Evolutionary conservation across 352 stramenopile species (phyloP).

Genomic region (Globisporangium splendens): DNA sequence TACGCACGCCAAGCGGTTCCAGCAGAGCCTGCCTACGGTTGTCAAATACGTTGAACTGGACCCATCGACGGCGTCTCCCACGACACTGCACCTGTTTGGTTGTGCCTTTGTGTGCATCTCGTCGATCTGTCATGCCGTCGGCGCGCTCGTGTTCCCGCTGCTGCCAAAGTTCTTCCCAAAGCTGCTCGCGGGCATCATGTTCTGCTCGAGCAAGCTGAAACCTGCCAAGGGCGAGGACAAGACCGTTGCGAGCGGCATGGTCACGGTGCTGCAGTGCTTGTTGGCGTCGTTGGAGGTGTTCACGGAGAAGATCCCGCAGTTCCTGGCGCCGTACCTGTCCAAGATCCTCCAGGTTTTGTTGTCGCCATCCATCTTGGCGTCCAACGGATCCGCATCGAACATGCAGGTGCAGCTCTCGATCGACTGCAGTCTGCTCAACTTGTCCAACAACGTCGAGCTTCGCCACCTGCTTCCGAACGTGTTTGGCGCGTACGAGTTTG

Average conservation of each 20-base stretch:
- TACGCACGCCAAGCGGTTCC: slow-evolving; percentile 70
- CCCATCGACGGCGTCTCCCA: slow-evolving; percentile 38
- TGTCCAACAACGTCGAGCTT: slow-evolving; percentile 70
- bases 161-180: slow-evolving; percentile 81
- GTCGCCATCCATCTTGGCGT: slow-evolving; percentile 41
- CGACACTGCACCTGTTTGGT: slow-evolving; percentile 68
- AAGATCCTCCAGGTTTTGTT: slow-evolving; percentile 60
- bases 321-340: slow-evolving; percentile 73
- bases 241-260: slow-evolving; percentile 19
- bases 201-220: slow-evolving; percentile 31
- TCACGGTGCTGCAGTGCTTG: slow-evolving; percentile 72
- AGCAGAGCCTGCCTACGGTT: slow-evolving; percentile 65
- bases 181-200: slow-evolving; percentile 59
- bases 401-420: slow-evolving; percentile 47
- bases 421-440: slow-evolving; percentile 59
- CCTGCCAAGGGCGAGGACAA: slow-evolving; percentile 21
- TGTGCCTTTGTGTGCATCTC: slow-evolving; percentile 81
- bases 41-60: slow-evolving; percentile 72
- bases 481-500: slow-evolving; percentile 66
- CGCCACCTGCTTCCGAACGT: slow-evolving; percentile 71
- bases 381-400: slow-evolving; percentile 14
- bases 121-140: slow-evolving; percentile 66
- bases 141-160: slow-evolving; percentile 73
- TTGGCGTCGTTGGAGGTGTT: slow-evolving; percentile 76
- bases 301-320: slow-evolving; percentile 80